phyloP scores from a whole-genome alignment of 108 stramenopile genomes.

The Schizochytrium sp. region DNA sequence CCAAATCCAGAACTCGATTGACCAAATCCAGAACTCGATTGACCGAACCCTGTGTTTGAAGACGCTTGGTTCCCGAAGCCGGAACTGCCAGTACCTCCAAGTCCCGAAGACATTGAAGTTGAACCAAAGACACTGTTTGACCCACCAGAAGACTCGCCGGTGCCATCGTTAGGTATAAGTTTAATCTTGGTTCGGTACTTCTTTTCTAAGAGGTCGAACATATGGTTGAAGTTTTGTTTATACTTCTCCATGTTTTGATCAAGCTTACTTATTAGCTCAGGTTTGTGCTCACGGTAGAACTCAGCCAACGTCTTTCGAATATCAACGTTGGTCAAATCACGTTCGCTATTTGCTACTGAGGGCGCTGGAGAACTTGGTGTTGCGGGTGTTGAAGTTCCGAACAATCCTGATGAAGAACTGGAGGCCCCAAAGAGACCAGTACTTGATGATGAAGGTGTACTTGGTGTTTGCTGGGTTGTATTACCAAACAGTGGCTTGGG shows the following conservation, averaged over 20 bases:
- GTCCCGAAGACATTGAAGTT: not conserved
- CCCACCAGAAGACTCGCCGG: not conserved
- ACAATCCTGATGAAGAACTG: not conserved
- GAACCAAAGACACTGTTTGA: not conserved
- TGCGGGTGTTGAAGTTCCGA: not conserved
- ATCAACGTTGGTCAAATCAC: slow-evolving; percentile 35
- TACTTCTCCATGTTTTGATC: slow-evolving; percentile 50
- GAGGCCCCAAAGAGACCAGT: not conserved
- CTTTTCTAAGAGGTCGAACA: slow-evolving; percentile 14
- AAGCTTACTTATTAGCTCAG: slow-evolving; percentile 36
- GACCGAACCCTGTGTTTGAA: not conserved
- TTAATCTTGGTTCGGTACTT: slow-evolving; percentile 54
- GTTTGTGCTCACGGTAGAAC: slow-evolving; percentile 29
- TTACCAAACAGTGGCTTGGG: not conserved
- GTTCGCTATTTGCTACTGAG: not conserved
- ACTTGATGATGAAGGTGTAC: not conserved
- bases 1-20: not conserved
- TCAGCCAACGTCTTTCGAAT: not conserved
- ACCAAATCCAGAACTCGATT: not conserved
- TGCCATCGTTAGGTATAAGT: not conserved
- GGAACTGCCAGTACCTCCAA: not conserved
- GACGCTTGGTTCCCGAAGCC: not conserved
- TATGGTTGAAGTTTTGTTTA: not conserved
- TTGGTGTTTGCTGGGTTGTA: not conserved
- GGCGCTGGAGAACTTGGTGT: not conserved